Evolutionary conservation across 1,284 basidiomycete genomes (phyloP), one percentile per base, ranked within the genome.

Genomic region (Heliocybe sulcata): DNA sequence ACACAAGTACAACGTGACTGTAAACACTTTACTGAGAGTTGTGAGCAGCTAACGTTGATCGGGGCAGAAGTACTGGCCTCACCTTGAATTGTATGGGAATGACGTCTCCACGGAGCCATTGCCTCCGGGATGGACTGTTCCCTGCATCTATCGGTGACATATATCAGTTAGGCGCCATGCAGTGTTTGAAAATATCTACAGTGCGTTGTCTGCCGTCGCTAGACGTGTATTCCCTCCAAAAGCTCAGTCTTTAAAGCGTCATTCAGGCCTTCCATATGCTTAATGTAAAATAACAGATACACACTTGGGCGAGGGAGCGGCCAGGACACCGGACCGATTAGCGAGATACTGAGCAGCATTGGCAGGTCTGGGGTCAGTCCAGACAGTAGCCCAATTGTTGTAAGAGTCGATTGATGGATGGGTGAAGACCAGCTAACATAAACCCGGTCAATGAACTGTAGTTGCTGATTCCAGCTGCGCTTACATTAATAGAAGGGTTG

Each of bases 311-410:
- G 82, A 85, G 11, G 81, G 73, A 54, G 75, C 70, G 0, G 82
- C 76, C 54, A 85, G 74, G 45, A 83, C 75, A 38, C 83, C 82
- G 20, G 80, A 76, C 56, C 75, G 77, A 58, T 67, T 67, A 38
- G 65, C 64, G 20, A 82, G 65, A 60, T 84, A 85, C 62, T 82
- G 80, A 6, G 69, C 67, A 14, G 77, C 75, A 63, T 85, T 82
- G 2, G 80, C 79, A 8, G 75, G 62, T 20, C 76, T 73, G 9
- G 83, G 83, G 62, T 70, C 68, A 23, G 65, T 67, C 77, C 77
- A 82, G 9, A 85, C 77, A 49, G 74, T 59, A 2, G 76, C 78
- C 83, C 82, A 85, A 64, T 85, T 84, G n/a, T 83, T 79, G 58
- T 83, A 83, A 1, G 80, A 74, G 64, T 85, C 78, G 55, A 84